Conservation (phyloP, 2,329 filamentous ascomycete species). For the Pestalotiopsis sp. region DNA sequence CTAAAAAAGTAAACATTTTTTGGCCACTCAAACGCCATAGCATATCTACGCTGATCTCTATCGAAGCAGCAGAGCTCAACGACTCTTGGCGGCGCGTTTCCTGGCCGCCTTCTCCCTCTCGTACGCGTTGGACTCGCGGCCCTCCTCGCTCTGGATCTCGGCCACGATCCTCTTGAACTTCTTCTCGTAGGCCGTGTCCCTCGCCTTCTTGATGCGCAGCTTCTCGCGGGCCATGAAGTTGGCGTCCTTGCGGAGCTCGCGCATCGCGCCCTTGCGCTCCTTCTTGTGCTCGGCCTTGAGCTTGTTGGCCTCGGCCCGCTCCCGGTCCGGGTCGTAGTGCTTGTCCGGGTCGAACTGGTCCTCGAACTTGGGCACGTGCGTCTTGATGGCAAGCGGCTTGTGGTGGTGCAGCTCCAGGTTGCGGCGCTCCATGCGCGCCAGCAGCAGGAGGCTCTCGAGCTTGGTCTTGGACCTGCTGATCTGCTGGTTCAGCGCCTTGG, state of each 20-base stretch:
- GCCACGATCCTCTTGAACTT: constrained; percentile 92
- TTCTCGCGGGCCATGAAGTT: constrained; percentile 92
- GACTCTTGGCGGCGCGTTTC: constrained; percentile 62
- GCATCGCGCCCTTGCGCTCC: constrained; percentile 91
- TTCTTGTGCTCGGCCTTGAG: constrained; percentile 90
- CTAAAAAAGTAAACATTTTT: background rate
- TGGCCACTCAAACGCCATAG: background rate
- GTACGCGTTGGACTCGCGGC: constrained; percentile 83
- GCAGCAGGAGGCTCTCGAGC: constrained; percentile 57
- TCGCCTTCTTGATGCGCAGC: constrained; percentile 88
- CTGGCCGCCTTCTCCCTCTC: constrained; percentile 81
- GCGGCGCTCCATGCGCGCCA: constrained; percentile 69
- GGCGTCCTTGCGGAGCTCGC: constrained; percentile 93
- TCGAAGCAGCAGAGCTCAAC: background rate
- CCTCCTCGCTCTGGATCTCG: constrained; percentile 95
- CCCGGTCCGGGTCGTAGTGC: constrained; percentile 95
- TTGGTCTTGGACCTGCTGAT: constrained; percentile 46
- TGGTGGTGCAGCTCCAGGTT: constrained; percentile 90
- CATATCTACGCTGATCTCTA: background rate
- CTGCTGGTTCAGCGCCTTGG: constrained; percentile 43
- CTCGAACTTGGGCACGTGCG: constrained; percentile 91
- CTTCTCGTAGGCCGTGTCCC: constrained; percentile 91
- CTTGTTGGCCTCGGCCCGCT: constrained; percentile 83
- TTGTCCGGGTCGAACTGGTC: constrained; percentile 92
- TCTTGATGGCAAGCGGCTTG: constrained; percentile 84